phyloP scores from a whole-genome alignment of 2,329 filamentous ascomycete species.

The Cladophialophora yegresii region DNA sequence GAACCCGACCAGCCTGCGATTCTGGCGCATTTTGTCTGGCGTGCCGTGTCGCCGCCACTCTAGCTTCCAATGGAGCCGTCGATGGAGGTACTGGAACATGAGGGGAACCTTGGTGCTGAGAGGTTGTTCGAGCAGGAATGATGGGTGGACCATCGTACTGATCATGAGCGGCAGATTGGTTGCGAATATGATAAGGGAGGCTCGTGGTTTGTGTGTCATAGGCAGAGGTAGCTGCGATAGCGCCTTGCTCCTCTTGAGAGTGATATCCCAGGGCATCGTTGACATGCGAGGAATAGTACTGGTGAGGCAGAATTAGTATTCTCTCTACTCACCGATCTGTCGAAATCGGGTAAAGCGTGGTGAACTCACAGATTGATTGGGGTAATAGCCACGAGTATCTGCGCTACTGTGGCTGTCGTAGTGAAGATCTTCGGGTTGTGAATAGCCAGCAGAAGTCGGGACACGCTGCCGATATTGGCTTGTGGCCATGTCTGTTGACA shows the following conservation, averaged over 20 bases:
- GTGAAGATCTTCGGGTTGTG: conserved; percentile 17
- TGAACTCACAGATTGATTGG: conserved; percentile 23
- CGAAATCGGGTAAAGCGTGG: conserved; percentile 1
- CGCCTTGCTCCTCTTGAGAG: conserved; percentile 17
- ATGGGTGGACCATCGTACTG: conserved; percentile 65
- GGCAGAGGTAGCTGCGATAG: conserved; percentile 20
- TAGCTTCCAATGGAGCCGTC: conserved; percentile 41
- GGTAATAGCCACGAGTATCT: conserved; percentile 27
- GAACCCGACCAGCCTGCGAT: conserved; percentile 40
- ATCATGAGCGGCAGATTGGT: conserved; percentile 46
- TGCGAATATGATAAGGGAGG: conserved; percentile 38
- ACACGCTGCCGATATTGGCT: conserved; percentile 28
- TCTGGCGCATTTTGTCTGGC: conserved; percentile 41
- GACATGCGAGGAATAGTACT: conserved; percentile 27
- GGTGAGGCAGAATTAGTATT: conserved; percentile 12
- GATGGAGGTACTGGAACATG: conserved; percentile 44
- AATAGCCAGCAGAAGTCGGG: conserved; percentile 23
- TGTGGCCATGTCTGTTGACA: conserved; percentile 30
- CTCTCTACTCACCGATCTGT: background rate
- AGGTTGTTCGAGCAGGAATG: conserved; percentile 79
- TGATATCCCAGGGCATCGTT: conserved; percentile 20
- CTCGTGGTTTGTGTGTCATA: conserved; percentile 24
- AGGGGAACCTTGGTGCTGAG: conserved; percentile 58
- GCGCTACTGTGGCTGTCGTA: conserved; percentile 22
- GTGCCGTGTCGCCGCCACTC: conserved; percentile 46